A percentile compares a stretch with the other conserved stretches of the same genome.
Evolutionary conservation across 1,139 yeast species (phyloP).

Genomic region (Eremothecium gossypii): DNA sequence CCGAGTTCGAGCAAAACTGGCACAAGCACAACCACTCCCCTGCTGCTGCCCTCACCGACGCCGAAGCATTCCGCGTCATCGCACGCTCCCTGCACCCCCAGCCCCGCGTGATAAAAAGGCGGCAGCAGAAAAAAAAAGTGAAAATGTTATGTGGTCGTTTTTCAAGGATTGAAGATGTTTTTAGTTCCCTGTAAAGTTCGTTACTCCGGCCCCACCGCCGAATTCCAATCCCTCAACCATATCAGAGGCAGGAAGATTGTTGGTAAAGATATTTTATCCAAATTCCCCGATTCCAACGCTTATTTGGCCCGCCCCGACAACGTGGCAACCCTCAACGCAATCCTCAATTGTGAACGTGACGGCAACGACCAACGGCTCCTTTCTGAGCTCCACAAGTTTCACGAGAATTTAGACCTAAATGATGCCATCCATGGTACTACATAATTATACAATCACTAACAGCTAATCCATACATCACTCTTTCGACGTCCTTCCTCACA

Average conservation of each 20-base stretch:
- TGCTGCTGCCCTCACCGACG: slow-evolving; percentile 4
- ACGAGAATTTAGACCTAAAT: slow-evolving; percentile 15
- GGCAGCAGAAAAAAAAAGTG: slow-evolving; percentile 4
- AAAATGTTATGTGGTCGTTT: slow-evolving; percentile 5
- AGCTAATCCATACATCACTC: slow-evolving; percentile 89
- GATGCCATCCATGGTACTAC: slow-evolving; percentile 17
- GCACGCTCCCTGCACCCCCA: slow-evolving; percentile 2
- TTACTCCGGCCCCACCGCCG: slow-evolving; percentile 15
- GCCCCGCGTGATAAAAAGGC: slow-evolving; percentile 1
- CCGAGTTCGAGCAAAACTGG: slow-evolving; percentile 6
- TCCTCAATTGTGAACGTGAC: slow-evolving; percentile 21
- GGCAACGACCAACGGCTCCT: slow-evolving; percentile 18
- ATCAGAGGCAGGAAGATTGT: slow-evolving; percentile 22
- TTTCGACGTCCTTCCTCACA: slow-evolving; percentile 75
- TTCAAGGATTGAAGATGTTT: slow-evolving; percentile 5
- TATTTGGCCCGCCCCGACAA: slow-evolving; percentile 9
- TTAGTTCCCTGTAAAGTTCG: slow-evolving; percentile 21
- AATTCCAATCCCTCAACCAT: slow-evolving; percentile 14
- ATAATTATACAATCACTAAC: slow-evolving; percentile 45
- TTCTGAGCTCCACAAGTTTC: slow-evolving; percentile 14
- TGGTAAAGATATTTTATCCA: slow-evolving; percentile 13
- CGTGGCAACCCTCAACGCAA: slow-evolving; percentile 4
- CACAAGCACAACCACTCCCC: slow-evolving; percentile 1
- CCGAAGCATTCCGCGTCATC: slow-evolving; percentile 1
- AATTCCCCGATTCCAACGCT: slow-evolving; percentile 7